phyloP scores from a whole-genome alignment of 1,284 basidiomycete species.

The Apiotrichum mycotoxinovorans region DNA sequence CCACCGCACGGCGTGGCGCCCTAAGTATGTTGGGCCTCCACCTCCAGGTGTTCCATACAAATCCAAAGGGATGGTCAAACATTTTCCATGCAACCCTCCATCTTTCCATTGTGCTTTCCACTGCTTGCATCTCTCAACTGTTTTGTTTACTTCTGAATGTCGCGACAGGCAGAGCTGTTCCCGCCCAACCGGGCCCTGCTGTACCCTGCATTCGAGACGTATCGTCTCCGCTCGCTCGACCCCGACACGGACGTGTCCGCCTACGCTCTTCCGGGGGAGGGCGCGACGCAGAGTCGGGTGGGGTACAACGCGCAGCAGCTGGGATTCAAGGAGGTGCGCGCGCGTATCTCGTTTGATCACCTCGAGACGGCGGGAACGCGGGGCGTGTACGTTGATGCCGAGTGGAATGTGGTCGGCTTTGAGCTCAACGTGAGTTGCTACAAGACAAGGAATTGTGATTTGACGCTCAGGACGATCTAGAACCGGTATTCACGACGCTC shows the following conservation, averaged over 20 bases:
- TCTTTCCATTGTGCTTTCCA: no score
- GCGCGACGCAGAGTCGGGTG: conserved; percentile 41
- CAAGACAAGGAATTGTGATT: no score
- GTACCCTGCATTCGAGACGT: conserved; percentile 45
- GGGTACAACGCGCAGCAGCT: conserved; percentile 32
- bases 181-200: conserved; percentile 28
- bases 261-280: conserved; percentile 29
- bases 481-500: conserved; percentile 59
- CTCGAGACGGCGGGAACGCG: conserved; percentile 57
- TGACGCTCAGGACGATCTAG: conserved; percentile 53
- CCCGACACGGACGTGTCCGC: conserved; percentile 25
- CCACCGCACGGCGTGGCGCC: no score
- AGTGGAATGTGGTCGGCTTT: conserved; percentile 63
- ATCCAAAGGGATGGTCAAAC: no score
- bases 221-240: conserved; percentile 39
- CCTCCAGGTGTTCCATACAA: no score
- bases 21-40: no score
- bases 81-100: no score
- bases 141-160: conserved; percentile 5
- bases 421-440: conserved; percentile 51
- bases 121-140: not conserved
- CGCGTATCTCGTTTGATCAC: conserved; percentile 80
- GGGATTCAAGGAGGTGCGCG: conserved; percentile 63
- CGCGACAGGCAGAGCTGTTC: conserved; percentile 27
- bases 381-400: conserved; percentile 65